Evolutionary conservation across 2,329 filamentous ascomycete species (phyloP).

Genomic region (Colletotrichum liaoningense): DNA sequence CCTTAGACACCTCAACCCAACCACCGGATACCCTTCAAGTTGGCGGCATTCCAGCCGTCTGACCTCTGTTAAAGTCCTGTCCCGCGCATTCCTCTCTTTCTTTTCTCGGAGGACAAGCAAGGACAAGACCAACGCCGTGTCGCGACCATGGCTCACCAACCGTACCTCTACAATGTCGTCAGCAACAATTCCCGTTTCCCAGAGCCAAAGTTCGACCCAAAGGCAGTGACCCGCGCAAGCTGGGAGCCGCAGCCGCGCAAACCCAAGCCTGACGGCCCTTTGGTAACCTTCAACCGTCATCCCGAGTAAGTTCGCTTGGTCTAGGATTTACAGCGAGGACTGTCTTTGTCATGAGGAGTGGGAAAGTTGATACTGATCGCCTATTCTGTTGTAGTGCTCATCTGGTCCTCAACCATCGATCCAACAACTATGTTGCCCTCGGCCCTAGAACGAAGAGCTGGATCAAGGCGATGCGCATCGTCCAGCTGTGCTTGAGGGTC

Average conservation of each 20-base stretch:
- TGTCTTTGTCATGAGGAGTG: no score
- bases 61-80: background rate
- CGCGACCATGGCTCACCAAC: conserved; percentile 54
- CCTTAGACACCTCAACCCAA: background rate
- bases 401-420: conserved; percentile 71
- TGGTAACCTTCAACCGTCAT: conserved; percentile 86
- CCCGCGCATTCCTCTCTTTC: conserved; percentile 6
- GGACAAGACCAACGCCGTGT: background rate
- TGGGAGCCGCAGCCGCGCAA: conserved; percentile 72
- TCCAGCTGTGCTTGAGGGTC: conserved; percentile 76
- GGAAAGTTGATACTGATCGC: background rate
- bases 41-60: conserved; percentile 20
- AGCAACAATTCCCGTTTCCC: conserved; percentile 64
- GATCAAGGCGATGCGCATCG: conserved; percentile 75
- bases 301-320: conserved; percentile 74
- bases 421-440: conserved; percentile 73
- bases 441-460: conserved; percentile 75
- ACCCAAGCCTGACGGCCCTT: conserved; percentile 77
- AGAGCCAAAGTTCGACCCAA: conserved; percentile 81
- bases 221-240: conserved; percentile 84
- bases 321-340: background rate
- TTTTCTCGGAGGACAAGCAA: background rate
- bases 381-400: conserved; percentile 60
- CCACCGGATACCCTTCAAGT: background rate
- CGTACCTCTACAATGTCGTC: conserved; percentile 78